Evolutionary conservation across 768 basidiomycete species (phyloP), one percentile per base, ranked within the genome.

Genomic region (Trametes gibbosa): DNA sequence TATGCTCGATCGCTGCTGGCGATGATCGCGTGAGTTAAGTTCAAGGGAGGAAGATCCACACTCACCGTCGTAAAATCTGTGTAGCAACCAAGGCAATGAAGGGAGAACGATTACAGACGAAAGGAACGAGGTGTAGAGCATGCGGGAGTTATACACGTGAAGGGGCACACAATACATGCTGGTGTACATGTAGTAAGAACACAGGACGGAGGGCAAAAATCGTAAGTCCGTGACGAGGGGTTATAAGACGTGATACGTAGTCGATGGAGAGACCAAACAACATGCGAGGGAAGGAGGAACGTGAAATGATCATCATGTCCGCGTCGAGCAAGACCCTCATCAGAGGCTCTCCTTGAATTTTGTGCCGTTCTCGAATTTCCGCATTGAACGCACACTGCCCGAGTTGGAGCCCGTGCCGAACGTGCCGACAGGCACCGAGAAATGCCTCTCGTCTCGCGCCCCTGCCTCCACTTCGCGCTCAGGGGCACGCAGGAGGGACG

Each of bases 361-460:
- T 23, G 69, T 70, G 1, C 70, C 70, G 50, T 63, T 66, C n/a
- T 68, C 64, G 56, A 69, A 69, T 54, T 65, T 70, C 16, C 65
- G 64, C 64, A 71, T 66, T 29, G 69, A 63, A 24, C 56, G 61
- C 4, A 63, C 35, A 27, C 62, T 6, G 13, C n/a, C 50, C 39
- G 27, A 24, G 5, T 45, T 10, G 43, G 19, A 13, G 43, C 23
- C 43, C 21, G 43, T 13, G 12, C 48, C 50, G 6, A 49, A 42
- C 16, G 48, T 45, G 3, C 57, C 63, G 4, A 64, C 58, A 46
- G 61, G 64, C 27, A 63, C 60, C 1, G 66, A 63, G 46, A 66
- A 66, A 25, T 64, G 43, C 14, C 55, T 48, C 7, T 57, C 63
- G 17, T 61, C 64, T 2, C 50, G 59, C 27, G 27, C 47, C n/a